Evolutionary conservation across 164 flowering plant species (phyloP), one percentile per base, ranked within the genome.

Genomic region (Hamamelis virginiana): DNA sequence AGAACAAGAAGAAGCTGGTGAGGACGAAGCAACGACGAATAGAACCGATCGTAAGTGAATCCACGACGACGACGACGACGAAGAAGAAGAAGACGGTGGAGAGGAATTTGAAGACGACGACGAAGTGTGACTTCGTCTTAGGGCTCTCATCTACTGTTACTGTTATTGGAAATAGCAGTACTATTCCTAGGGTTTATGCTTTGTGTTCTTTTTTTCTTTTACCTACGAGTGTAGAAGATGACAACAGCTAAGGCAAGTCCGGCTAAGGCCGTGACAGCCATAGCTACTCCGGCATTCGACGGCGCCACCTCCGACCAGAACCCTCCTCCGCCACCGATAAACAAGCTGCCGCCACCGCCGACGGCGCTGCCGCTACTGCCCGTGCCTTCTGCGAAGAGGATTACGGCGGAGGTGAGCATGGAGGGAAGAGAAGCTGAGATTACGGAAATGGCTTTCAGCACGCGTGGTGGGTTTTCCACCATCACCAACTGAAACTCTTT

Each of bases 1-100:
- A 56, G 80, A 72, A 78, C 66, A 70, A 13, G 83, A 73, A 65
- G 82, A 83, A 61, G 82, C 77, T 13, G 83, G 83, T 48, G 91
- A 85, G 59, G 92, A 84, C 38, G 91, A 80, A 65, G 90, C 80
- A 45, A 90, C 97, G 26, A 92, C 83, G 48, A 83, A 83, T 21
- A 94, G 84, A 72, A 88, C 94, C 75, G 97, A 94, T 78, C 96
- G 83, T 75, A 92, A 80, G 71, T 89, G 92, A 76, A 85, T 75
- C 97, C 97, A 94, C 78, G 96, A 85, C 16, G 83, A 81, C 26
- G 65, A 59, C 41, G 55, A 50, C 28, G 84, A 69, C 10, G 71
- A 47, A 18, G 69, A 45, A 8, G 87, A 71, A 44, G 75, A 76
- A 23, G 70, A 41, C 45, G 75, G 56, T 47, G 82, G 65, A 12